These are phyloP conservation scores for Calonectria leucothoes DNA, from an alignment of 2,329 filamentous ascomycete genomes.

Conservation along the genomic window DNA sequence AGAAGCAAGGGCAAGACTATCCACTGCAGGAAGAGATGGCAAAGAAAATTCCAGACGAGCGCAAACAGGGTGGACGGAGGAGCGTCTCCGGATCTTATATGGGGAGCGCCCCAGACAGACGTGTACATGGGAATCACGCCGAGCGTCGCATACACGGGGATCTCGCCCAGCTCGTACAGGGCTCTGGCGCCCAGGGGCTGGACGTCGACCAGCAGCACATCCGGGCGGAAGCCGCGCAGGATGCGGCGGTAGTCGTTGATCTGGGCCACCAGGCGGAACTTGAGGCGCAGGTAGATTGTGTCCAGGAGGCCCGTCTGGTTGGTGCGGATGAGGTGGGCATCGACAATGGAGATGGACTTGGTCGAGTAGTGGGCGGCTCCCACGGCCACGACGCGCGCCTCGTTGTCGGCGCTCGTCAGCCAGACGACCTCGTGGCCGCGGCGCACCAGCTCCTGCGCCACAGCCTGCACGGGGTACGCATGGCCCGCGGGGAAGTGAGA, in stretches of 20 bases:
- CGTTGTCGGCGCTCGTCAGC: constrained; percentile 49
- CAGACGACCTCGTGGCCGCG: constrained; percentile 53
- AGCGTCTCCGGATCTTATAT: constrained; percentile 46
- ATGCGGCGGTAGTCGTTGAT: constrained; percentile 50
- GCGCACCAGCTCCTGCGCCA: constrained; percentile 50
- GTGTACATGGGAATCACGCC: constrained; percentile 54
- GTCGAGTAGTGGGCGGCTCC: constrained; percentile 50
- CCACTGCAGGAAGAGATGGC: constrained; percentile 43
- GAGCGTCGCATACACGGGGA: constrained; percentile 50
- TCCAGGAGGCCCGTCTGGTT: constrained; percentile 48
- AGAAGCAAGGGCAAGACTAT: constrained; percentile 41
- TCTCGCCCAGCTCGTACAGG: constrained; percentile 48
- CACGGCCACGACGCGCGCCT: constrained; percentile 46
- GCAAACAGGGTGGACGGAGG: constrained; percentile 44
- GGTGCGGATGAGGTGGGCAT: constrained; percentile 42
- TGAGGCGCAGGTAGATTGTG: constrained; percentile 37
- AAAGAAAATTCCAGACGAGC: constrained; percentile 41
- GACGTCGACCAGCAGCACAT: constrained; percentile 52
- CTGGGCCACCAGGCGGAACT: constrained; percentile 47
- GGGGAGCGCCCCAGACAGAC: constrained; percentile 43
- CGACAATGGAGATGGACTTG: constrained; percentile 43
- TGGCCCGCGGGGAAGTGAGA: constrained; percentile 55
- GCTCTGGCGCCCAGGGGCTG: constrained; percentile 51
- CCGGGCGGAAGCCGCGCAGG: constrained; percentile 42
- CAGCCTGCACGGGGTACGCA: constrained; percentile 53